Evolutionary conservation across 371 early-diverging fungal genomes (phyloP).

Genomic region (Mucor irregularis): DNA sequence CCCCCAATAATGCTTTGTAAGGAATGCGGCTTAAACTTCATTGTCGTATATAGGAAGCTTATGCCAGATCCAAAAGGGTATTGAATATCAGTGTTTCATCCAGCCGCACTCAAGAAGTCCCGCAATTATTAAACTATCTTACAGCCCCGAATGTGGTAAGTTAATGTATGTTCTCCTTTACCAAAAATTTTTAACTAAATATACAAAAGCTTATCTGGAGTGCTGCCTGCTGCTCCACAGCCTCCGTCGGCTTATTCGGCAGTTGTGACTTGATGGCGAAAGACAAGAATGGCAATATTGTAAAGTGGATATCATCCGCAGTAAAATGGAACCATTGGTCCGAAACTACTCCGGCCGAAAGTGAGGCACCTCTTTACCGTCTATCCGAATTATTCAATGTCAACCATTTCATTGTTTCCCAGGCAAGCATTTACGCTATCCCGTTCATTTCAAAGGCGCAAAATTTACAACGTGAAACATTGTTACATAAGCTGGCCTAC

Average conservation of each 20-base stretch:
- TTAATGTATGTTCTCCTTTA: slow-evolving; percentile 22
- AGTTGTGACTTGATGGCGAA: slow-evolving; percentile 66
- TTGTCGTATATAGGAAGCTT: slow-evolving; percentile 57
- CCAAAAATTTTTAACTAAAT: background rate
- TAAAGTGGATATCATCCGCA: slow-evolving; percentile 63
- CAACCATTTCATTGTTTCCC: slow-evolving; percentile 77
- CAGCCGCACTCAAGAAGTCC: slow-evolving; percentile 67
- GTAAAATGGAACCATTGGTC: slow-evolving; percentile 58
- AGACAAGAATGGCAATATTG: slow-evolving; percentile 64
- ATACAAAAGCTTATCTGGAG: slow-evolving; percentile 63
- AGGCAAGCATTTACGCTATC: slow-evolving; percentile 66
- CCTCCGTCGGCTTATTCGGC: slow-evolving; percentile 62
- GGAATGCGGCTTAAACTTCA: slow-evolving; percentile 7
- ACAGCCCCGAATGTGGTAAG: slow-evolving; percentile 75
- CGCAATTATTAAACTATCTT: slow-evolving; percentile 69
- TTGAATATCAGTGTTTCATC: slow-evolving; percentile 75
- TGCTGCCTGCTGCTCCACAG: slow-evolving; percentile 71
- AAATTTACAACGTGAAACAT: slow-evolving; percentile 47
- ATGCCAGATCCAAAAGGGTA: slow-evolving; percentile 60
- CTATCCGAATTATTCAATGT: slow-evolving; percentile 76
- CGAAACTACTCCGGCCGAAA: slow-evolving; percentile 51
- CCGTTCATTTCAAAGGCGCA: slow-evolving; percentile 64
- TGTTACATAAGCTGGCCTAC: slow-evolving; percentile 42
- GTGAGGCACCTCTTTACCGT: slow-evolving; percentile 64
- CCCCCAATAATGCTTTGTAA: no score